A percentile compares a stretch with the other conserved stretches of the same genome.
Evolutionary conservation across 306 rosid species (phyloP).

Genomic region (Fagus crenata): DNA sequence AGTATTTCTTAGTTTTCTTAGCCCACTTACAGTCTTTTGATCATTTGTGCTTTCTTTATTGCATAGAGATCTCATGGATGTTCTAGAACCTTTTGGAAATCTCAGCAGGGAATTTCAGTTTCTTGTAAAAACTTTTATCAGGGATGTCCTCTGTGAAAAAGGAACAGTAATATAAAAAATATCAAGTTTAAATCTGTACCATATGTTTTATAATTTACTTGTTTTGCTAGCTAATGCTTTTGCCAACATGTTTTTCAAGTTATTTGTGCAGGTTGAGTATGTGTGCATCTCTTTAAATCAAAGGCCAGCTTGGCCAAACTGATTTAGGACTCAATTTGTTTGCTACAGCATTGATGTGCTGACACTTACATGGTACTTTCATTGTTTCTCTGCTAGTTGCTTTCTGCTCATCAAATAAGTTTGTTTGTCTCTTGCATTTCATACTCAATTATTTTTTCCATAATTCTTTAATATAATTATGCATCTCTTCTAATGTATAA

Average conservation of each 20-base stretch:
- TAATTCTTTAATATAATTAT: no score
- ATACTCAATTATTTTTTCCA: no score
- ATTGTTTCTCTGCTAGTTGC: no score
- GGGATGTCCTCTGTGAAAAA: neutral
- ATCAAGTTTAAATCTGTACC: neutral
- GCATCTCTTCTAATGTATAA: no score
- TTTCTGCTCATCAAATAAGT: no score
- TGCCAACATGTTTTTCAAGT: neutral
- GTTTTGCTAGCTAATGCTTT: neutral
- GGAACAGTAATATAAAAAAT: neutral
- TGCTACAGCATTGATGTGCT: no score
- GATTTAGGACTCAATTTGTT: no score
- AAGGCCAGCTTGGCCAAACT: no score
- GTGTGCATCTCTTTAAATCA: neutral
- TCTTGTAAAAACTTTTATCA: neutral
- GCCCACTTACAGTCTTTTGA: neutral
- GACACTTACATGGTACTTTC: no score
- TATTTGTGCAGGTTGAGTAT: neutral
- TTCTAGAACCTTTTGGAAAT: neutral
- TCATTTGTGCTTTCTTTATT: neutral
- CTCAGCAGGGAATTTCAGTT: neutral
- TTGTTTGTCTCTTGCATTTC: no score
- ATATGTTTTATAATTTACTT: neutral
- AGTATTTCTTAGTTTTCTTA: neutral
- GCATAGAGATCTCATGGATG: neutral